These are phyloP conservation scores for Piper longum DNA, from an alignment of 164 flowering plant genomes.

Conservation along the genomic window DNA sequence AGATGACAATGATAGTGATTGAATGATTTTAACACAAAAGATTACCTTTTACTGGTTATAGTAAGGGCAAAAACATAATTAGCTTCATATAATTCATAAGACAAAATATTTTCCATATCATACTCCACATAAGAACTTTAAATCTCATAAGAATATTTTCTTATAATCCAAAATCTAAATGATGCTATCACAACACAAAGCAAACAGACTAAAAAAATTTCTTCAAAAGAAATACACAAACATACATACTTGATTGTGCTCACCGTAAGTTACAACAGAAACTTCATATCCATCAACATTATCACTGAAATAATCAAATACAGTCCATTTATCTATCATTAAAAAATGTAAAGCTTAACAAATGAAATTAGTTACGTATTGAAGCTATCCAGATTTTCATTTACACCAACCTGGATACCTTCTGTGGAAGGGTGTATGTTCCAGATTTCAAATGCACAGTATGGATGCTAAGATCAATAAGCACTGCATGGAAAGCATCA, in stretches of 20 bases:
- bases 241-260: slow-evolving; percentile 40
- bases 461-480: slow-evolving; percentile 71
- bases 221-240: neutral
- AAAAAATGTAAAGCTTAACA: neutral
- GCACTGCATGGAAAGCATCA: slow-evolving; percentile 82
- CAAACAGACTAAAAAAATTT: too few relatives aligned
- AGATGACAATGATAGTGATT: too few relatives aligned
- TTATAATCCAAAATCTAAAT: too few relatives aligned
- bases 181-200: too few relatives aligned
- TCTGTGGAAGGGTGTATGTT: slow-evolving; percentile 18
- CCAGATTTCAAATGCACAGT: slow-evolving; percentile 49
- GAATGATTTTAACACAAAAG: too few relatives aligned
- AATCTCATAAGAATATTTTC: too few relatives aligned
- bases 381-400: neutral
- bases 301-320: slow-evolving; percentile 25
- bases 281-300: slow-evolving; percentile 13
- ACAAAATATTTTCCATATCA: too few relatives aligned
- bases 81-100: too few relatives aligned
- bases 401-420: slow-evolving; percentile 74
- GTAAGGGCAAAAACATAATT: too few relatives aligned
- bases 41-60: too few relatives aligned
- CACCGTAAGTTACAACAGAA: slow-evolving; percentile 18
- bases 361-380: neutral
- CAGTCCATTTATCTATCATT: slow-evolving; percentile 4
- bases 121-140: too few relatives aligned